Conservation (phyloP, 192 early-diverging fungal species). For the Dissophora ornata region DNA sequence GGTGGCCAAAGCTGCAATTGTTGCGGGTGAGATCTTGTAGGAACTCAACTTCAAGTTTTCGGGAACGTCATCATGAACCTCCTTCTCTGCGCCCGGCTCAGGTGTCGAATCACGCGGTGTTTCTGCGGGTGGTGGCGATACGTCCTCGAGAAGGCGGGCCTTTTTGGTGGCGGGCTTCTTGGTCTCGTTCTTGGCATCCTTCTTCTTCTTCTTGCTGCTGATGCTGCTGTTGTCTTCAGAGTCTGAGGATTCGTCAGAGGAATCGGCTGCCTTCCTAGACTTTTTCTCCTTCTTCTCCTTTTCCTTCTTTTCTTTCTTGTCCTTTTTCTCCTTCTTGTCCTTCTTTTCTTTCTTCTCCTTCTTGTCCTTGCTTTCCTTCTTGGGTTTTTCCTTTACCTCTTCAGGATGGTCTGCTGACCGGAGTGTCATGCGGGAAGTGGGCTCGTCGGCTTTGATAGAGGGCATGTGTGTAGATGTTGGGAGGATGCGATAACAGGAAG, state of each 20-base stretch:
- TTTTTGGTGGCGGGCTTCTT: conserved; percentile 47
- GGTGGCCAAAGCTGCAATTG: conserved; percentile 70
- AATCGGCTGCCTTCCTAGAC: conserved; percentile 12
- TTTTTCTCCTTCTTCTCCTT: conserved; percentile 53
- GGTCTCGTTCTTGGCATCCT: conserved; percentile 53
- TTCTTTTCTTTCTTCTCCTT: conserved; percentile 27
- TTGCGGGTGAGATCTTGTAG: conserved; percentile 74
- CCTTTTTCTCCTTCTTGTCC: conserved; percentile 59
- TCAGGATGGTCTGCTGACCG: conserved; percentile 26
- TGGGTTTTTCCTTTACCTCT: conserved; percentile 12
- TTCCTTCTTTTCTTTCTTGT: conserved; percentile 56
- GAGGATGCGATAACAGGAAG: not conserved
- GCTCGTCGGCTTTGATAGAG: conserved; percentile 21
- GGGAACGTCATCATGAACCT: conserved; percentile 58
- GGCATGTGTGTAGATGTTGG: conserved; percentile 6
- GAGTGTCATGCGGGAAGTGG: conserved; percentile 22
- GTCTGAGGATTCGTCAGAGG: conserved; percentile 6
- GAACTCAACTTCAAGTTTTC: conserved; percentile 67
- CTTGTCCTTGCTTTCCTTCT: conserved; percentile 19
- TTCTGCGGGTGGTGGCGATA: conserved; percentile 29
- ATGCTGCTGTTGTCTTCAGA: not conserved
- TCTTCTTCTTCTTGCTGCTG: conserved; percentile 46
- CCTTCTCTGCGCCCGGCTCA: conserved; percentile 30
- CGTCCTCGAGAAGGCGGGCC: conserved; percentile 22
- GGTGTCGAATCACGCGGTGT: conserved; percentile 49